Evolutionary conservation across 768 basidiomycete species (phyloP), one percentile per base, ranked within the genome.

Genomic region (Russula ochroleuca): DNA sequence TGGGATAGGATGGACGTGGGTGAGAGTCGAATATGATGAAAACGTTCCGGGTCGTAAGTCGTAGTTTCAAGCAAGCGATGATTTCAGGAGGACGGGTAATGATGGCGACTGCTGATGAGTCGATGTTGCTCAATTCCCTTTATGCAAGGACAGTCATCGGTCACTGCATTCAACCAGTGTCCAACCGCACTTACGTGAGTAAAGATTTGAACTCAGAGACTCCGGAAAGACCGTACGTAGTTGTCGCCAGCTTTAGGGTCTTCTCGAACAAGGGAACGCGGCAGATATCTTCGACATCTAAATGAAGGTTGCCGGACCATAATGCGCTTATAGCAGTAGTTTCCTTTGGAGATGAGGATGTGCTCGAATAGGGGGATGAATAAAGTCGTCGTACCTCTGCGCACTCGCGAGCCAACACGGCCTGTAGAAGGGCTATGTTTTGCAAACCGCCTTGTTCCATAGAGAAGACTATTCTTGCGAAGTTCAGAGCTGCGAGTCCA

Each of bases 31-130:
- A 88, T 48, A 88, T 73, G 50, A 83, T 77, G 67, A 83, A 87
- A 17, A 83, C 71, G 25, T 73, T 70, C n/a, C 57, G 43, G 2
- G 54, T 37, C 7, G 58, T 40, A 19, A 57, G 68, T 38, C 65
- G 57, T 43, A 78, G 67, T 63, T 74, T 77, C 64, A 85, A 69
- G 69, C 84, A 82, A 19, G 81, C 77, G 14, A 88, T 72, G 57
- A 88, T 87, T 69, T 88, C 88, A 0, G 88, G 87, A 40, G 87
- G 85, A 23, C 86, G 84, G 0, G 87, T 89, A 64, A 89, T 83
- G 56, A 87, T 77, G 40, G 75, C 75, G 58, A 80, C 80, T 50
- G 78, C 62, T 56, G 76, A 70, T 63, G 72, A 35, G 23, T 68
- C 50, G 59, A 69, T 2, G 60, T 62, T 13, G 38, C 59, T 23